Percentiles rank a stretch among this genome's conserved stretches.
Evolutionary conservation across 257 asterid genomes (phyloP).

Genomic region (Fraxinus cuspidata): DNA sequence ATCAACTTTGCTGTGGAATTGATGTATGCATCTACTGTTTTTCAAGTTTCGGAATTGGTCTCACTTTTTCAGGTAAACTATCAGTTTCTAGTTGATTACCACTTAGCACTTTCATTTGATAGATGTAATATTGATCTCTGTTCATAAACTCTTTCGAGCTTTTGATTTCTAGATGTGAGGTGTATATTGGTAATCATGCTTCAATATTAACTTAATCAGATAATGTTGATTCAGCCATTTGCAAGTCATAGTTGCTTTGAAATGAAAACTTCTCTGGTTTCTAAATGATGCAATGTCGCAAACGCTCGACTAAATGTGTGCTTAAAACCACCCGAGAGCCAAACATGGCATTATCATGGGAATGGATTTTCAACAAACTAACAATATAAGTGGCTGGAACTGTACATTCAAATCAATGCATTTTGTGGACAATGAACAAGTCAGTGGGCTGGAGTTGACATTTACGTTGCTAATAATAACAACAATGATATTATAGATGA

Average conservation of each 20-base stretch:
- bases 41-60: slow-evolving; percentile 63
- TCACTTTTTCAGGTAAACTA: slow-evolving; percentile 61
- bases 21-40: slow-evolving; percentile 64
- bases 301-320: not conserved
- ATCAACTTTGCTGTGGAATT: slow-evolving; percentile 57
- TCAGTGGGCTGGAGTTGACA: no score
- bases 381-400: no score
- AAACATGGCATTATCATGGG: no score
- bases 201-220: not conserved
- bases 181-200: not conserved
- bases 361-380: no score
- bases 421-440: no score
- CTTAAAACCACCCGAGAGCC: no score
- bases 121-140: not conserved
- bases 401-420: no score
- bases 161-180: not conserved
- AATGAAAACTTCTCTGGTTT: not conserved
- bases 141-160: not conserved
- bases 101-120: not conserved
- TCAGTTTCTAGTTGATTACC: not conserved
- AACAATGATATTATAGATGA: not conserved
- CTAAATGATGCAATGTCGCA: not conserved
- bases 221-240: slow-evolving; percentile 7
- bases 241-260: not conserved
- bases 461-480: not conserved